Conservation (phyloP, 1,284 basidiomycete genomes). For the Prillingera fragicola region DNA sequence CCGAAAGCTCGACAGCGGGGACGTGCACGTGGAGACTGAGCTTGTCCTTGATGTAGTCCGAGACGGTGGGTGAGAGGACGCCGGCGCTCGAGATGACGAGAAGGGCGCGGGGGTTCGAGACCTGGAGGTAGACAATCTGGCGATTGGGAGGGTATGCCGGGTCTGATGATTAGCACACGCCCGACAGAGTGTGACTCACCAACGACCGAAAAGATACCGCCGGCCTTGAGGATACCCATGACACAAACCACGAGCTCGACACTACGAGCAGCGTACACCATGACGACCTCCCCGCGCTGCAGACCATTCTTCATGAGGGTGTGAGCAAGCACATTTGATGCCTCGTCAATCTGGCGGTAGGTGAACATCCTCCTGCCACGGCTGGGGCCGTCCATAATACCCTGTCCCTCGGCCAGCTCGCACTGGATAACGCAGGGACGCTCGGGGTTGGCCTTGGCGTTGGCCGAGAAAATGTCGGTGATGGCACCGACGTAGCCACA, state of each 20-base stretch:
- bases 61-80: conserved; percentile 70
- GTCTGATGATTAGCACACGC: conserved; percentile 53
- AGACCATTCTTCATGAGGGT: conserved; percentile 80
- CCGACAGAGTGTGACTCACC: conserved; percentile 53
- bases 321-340: conserved; percentile 87
- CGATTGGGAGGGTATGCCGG: conserved; percentile 93
- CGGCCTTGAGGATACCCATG: conserved; percentile 93
- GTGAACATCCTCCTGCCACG: conserved; percentile 58
- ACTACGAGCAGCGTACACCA: conserved; percentile 96
- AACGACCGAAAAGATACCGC: conserved; percentile 96
- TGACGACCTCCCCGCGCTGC: conserved; percentile 91
- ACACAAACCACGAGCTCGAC: conserved; percentile 97
- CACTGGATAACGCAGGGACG: conserved; percentile 77
- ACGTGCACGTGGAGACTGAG: conserved; percentile 87
- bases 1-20: conserved; percentile 74
- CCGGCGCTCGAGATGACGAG: conserved; percentile 91
- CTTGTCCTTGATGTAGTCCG: conserved; percentile 75
- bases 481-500: conserved; percentile 95
- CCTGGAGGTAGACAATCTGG: conserved; percentile 92
- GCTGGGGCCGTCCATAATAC: conserved; percentile 44
- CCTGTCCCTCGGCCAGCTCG: conserved; percentile 50
- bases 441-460: conserved; percentile 71
- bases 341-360: conserved; percentile 75
- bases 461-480: conserved; percentile 82
- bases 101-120: conserved; percentile 88